These are phyloP conservation scores for Aphanomyces euteiches DNA, from an alignment of 352 stramenopile species.

Conservation along the genomic window DNA sequence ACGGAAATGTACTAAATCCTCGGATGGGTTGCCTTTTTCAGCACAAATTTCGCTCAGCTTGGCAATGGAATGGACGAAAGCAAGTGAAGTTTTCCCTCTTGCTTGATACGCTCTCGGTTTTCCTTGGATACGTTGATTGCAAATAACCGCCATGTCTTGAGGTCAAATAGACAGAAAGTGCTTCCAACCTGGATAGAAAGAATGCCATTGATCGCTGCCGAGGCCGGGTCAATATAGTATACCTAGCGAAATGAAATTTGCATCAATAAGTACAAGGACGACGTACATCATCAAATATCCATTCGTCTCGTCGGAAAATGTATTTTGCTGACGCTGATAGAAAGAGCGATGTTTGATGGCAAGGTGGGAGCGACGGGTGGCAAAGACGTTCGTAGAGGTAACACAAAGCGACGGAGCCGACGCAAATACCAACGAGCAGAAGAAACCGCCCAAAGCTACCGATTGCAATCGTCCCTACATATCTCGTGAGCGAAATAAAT, in stretches of 20 bases:
- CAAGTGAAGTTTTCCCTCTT: not conserved
- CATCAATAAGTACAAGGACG: not conserved
- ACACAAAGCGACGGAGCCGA: too few species aligned
- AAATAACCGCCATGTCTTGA: constrained; percentile 16
- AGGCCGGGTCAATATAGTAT: not conserved
- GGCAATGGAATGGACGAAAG: not conserved
- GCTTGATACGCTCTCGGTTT: not conserved
- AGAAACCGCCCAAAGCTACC: not conserved
- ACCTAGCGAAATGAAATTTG: not conserved
- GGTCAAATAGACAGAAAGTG: not conserved
- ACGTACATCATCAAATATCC: not conserved
- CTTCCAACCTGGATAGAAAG: not conserved
- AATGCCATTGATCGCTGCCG: constrained; percentile 15
- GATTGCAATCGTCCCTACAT: constrained; percentile 1
- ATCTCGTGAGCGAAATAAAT: not conserved
- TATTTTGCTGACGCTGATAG: too few species aligned
- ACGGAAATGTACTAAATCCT: too few species aligned
- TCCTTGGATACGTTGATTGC: not conserved
- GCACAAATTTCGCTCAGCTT: not conserved
- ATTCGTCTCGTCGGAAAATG: not conserved
- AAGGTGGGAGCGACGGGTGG: too few species aligned
- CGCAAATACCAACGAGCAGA: too few species aligned
- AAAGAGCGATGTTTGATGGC: too few species aligned
- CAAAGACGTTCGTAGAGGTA: too few species aligned
- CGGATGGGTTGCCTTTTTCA: too few species aligned